Base-by-base conservation (phyloP, 306 rosid genomes). In the Citrullus amarus region DNA sequence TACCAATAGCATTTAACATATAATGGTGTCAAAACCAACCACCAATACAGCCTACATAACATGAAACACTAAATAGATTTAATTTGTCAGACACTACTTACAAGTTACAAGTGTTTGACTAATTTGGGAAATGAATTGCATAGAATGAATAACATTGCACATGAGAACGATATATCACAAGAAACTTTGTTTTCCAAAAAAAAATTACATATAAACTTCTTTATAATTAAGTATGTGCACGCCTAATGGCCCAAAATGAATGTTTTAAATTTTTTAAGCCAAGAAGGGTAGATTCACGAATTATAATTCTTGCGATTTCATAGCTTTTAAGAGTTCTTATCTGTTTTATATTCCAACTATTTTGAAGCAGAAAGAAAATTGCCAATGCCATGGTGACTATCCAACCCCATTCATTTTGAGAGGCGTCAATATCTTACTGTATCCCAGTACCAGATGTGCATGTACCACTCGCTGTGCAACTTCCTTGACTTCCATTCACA, bases 361-460 rank as follows among this genome's bases (percentile, higher is more conserved):
- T 46, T 70, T 5, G 43, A 20, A 43, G 17, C 48, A 15, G 39
- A 70, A 51, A 72, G 4, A 48, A 14, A 71, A 46, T 14, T 8
- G 8, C 5, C 22, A 8, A 13, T 8, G 8, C 36, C 22, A 8
- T 14, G 59, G 58, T 72, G 6, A 25, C 51, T 22, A 48, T 72
- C 41, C 58, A 48, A 2, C 77, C 44, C 43, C 43, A 73, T 48
- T 30, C 56, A 9, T 73, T 50, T 14, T 28, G 44, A 73, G 30
- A 73, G 77, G 63, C 73, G 25, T 48, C 44, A 69, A 76, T 80
- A 80, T 83, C 93, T 86, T 89, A 93, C 98, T 93, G 98, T 83
- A 93, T 93, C 79, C 98, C 98, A 6, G 86, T 74, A 71, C 97
- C 97, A 41, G 89, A 65, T 38, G 92, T 74, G 90, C 98, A 93